Evolutionary conservation across 176 grass and related monocot genomes (phyloP), one percentile per base, ranked within the genome.

Genomic region (sorghum (Sorghum bicolor)): DNA sequence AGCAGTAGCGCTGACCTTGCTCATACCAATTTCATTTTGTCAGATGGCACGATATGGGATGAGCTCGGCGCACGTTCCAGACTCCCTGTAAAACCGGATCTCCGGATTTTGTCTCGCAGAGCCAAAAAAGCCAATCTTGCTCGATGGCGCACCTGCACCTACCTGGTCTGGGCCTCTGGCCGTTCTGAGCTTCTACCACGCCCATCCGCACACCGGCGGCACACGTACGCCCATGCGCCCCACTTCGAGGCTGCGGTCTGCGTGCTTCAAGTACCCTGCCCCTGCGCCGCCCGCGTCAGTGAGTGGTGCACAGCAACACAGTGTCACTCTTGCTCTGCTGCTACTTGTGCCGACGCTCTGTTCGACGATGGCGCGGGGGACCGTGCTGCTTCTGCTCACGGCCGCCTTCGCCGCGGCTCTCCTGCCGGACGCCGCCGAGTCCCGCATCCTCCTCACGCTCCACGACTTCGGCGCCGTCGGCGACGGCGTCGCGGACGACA

Each of bases 381-480:
- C 24, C 20, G 16, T 47, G 24, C 66, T 8, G 34, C 65, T 70
- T 12, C 60, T 85, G 62, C 61, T 89, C n/a, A 62, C 57, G 8
- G 72, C 48, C 61, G 81, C 0, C 75, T 69, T 10, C 14, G 14
- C 48, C 28, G 60, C 10, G 8, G 33, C 34, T 9, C 25, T 82
- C 74, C 6, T 90, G 22, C 38, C 40, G 9, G 2, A 17, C 17
- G 44, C 34, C 12, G 72, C 66, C 29, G 81, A 75, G 81, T 14
- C 84, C 5, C 85, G 81, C 48, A 68, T 64, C 30, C 70, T 91
- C 32, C 66, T 94, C 77, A 77, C 87, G 6, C 80, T 94, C 73
- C 69, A 92, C 80, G 87, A 92, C 39, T 94, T 92, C 70, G 92
- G 92, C 67, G 92, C 89, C 70, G 82, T 92, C 31, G 92, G 92